Evolutionary conservation across 208 protist genomes (phyloP).

Genomic region (Leishmania braziliensis): DNA sequence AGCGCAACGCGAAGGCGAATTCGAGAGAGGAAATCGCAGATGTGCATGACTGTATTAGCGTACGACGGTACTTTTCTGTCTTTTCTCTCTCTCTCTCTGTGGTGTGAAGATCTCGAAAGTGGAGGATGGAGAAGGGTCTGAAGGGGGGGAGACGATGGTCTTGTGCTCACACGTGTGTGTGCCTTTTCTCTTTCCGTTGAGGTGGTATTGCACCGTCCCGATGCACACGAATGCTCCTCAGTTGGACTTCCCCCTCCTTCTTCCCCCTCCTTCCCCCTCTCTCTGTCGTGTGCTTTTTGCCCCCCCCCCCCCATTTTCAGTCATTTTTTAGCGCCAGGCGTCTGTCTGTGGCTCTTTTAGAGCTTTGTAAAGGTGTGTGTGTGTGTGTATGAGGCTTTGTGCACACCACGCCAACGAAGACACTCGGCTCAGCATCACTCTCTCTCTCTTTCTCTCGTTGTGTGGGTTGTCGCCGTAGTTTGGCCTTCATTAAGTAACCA

Average conservation of each 20-base stretch:
- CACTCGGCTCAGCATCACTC: neutral
- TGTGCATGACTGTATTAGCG: neutral
- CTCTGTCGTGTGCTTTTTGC: neutral
- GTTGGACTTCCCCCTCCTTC: neutral
- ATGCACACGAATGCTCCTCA: neutral
- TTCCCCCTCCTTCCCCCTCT: neutral
- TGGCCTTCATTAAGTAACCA: neutral
- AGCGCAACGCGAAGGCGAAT: neutral
- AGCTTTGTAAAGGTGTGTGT: neutral
- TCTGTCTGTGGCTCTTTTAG: neutral
- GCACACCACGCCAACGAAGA: neutral
- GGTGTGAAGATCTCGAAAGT: neutral
- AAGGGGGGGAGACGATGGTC: too few species aligned
- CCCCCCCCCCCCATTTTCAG: neutral
- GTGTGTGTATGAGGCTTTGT: too few species aligned
- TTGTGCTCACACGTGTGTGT: neutral
- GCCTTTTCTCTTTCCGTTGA: neutral
- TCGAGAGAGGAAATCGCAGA: neutral
- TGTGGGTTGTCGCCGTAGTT: neutral
- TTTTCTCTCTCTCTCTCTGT: neutral
- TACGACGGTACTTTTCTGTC: neutral
- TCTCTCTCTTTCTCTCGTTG: neutral
- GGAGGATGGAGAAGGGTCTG: neutral
- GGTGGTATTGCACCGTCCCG: neutral
- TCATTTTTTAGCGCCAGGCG: neutral